Conservation (phyloP, 805 yeast genomes). For the Ogataea trehaloabstinens region DNA sequence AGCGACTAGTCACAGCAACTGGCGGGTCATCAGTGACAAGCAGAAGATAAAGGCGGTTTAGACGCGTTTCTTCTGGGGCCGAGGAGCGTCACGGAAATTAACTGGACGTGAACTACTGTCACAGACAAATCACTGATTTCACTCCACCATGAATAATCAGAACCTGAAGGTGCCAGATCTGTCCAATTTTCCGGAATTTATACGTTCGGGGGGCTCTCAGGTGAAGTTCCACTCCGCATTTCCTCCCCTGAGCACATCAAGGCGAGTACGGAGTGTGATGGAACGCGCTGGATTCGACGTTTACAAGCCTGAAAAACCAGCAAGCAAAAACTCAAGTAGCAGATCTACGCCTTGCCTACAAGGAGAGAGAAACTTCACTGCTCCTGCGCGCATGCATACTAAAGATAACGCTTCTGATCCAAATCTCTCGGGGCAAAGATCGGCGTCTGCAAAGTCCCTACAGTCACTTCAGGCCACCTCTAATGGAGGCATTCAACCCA, state of each 20-base stretch:
- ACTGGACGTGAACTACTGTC: too few species aligned
- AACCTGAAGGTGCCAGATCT: slow-evolving; percentile 21
- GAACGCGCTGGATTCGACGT: slow-evolving; percentile 83
- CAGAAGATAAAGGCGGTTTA: too few species aligned
- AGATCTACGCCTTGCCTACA: slow-evolving; percentile 13
- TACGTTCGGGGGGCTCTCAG: slow-evolving; percentile 31
- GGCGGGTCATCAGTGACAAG: too few species aligned
- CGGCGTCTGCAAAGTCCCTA: slow-evolving; percentile 6
- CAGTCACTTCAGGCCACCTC: slow-evolving; percentile 4
- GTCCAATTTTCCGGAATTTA: slow-evolving; percentile 31
- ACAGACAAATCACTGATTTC: too few species aligned
- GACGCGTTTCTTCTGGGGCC: too few species aligned
- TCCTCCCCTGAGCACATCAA: slow-evolving; percentile 67
- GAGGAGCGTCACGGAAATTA: too few species aligned
- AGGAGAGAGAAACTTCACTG: slow-evolving; percentile 20
- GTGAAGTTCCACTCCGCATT: slow-evolving; percentile 52
- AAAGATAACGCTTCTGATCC: slow-evolving; percentile 16
- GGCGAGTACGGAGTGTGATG: slow-evolving; percentile 64
- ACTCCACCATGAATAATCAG: slow-evolving; percentile 16
- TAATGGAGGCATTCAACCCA: neutral
- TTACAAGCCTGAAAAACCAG: slow-evolving; percentile 30
- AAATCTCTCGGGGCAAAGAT: slow-evolving; percentile 10
- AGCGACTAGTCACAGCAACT: too few species aligned
- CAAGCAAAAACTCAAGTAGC: slow-evolving; percentile 7
- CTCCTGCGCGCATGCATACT: slow-evolving; percentile 14